Evolutionary conservation across 495 filamentous ascomycete genomes (phyloP), one percentile per base, ranked within the genome.

Genomic region (Penicillium daleae): DNA sequence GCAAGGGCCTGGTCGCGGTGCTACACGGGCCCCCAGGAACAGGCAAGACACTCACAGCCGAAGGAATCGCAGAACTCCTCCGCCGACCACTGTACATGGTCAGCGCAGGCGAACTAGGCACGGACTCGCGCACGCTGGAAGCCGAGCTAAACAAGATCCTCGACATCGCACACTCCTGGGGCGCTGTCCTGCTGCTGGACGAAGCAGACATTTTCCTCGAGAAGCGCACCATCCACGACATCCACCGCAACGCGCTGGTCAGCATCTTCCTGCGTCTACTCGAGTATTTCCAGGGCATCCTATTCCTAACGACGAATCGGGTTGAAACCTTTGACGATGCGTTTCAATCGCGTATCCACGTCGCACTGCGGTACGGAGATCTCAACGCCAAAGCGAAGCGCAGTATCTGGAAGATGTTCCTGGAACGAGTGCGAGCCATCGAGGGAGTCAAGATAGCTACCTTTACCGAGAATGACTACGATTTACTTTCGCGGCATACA

Each of bases 1-100:
- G 90, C 50, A 85, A 87, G 56, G 90, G 90, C 12, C 83, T 93
- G 6, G 90, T 92, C 17, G 83, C 83, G 49, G 89, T 94, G 2
- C 83, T 94, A 0, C 90, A 93, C 58, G 92, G 92, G 0, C 91
- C 92, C 15, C 91, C 92, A 0, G 92, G 92, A 26, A 93, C 91
- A 1, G 92, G 92, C 50, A 97, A 97, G 79, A 96, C 92, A 0
- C 81, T 97, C 4, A 96, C 92, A 0, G 93, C 91, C 4, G 92
- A 96, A 68, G 89, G 90, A 17, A 95, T 97, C 62, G 89, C 89
- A 4, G 92, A 95, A 70, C 83, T 92, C 4, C 85, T 96, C 42
- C 86, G 89, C 67, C 88, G 90, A 37, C 93, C 93, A 2, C 77
- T 97, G 12, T 96, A 96, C 71, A 92, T 89, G 86, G 91, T 95